Conservation (phyloP, 192 early-diverging fungal genomes). For the Oehlia diaphana region DNA sequence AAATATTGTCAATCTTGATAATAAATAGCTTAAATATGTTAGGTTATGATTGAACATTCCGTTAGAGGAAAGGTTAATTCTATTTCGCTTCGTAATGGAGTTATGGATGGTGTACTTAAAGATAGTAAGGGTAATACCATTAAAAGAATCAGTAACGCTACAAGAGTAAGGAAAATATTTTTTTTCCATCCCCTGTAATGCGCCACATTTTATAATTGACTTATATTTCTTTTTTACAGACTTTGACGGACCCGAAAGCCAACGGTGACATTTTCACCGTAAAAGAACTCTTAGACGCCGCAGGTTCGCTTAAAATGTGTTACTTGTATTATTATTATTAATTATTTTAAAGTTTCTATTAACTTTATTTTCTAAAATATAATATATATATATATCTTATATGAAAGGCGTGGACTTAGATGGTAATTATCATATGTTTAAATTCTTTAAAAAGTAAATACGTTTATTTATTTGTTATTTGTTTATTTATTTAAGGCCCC, state of each 20-base stretch:
- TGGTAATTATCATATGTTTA: not conserved
- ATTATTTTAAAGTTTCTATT: too few relatives aligned
- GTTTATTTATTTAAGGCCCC: not conserved
- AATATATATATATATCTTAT: not conserved
- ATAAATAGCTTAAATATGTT: too few relatives aligned
- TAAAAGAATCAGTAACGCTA: constrained; percentile 31
- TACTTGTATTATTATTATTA: too few relatives aligned
- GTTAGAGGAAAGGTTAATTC: constrained; percentile 40
- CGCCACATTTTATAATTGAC: not conserved
- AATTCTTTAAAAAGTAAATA: not conserved
- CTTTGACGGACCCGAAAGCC: not conserved
- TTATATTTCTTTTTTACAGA: not conserved
- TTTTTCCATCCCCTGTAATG: not conserved
- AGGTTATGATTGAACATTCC: constrained; percentile 46
- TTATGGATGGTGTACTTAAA: constrained; percentile 37
- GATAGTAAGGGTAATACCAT: constrained; percentile 27
- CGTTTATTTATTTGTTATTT: not conserved
- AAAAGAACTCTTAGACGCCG: constrained; percentile 37
- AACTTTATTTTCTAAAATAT: too few relatives aligned
- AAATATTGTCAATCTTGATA: too few relatives aligned
- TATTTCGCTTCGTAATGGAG: constrained; percentile 40
- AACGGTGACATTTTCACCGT: constrained; percentile 43
- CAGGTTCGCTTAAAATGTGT: constrained; percentile 20
- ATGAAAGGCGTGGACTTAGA: not conserved
- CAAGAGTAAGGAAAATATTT: constrained; percentile 27